Base-by-base conservation (phyloP, 371 early-diverging fungal genomes). In the Mucor sp. region DNA sequence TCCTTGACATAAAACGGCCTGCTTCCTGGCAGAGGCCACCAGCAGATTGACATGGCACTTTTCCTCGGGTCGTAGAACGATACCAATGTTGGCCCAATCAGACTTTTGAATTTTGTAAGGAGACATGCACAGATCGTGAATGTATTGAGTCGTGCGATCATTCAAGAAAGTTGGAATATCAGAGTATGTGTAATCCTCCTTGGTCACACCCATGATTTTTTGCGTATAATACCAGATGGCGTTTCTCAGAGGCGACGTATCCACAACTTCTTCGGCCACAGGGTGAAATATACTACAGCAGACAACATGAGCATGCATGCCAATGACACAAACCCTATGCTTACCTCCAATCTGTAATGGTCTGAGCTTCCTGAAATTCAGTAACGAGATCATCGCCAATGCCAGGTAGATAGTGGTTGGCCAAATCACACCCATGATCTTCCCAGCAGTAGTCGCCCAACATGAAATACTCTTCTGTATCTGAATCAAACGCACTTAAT, bases 391-490 rank as follows among this genome's bases (percentile, higher is more conserved):
- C 68, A 60, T 90, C 89, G n/a, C 88, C 88, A 32, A 86, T 68
- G 17, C 81, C 87, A 14, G 85, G 87, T 19, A 90, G 67, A 68
- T 76, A 89, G 47, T 87, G 85, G n/a, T 84, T 82, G 7, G 87
- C 81, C n/a, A 89, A 66, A 33, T 80, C 81, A n/a, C 83, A 81
- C 6, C 88, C 89, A 63, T 89, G 88, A 15, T 88, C 88, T 67
- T 89, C 89, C 89, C 89, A 90, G 15, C 84, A 78, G 67, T 87
- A 90, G n/a, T 90, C 90, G 17, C 81, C 78, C 21, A 89, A 74
- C 66, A 83, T 81, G 48, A 87, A 85, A 62, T 86, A 80, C 19
- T 75, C 74, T 12, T 69, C 68, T 27, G 78, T 70, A 4, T 73
- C 69, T 27, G 71, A 60, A 53, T 82, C 74, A 58, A 89, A 89